phyloP scores from a whole-genome alignment of 495 filamentous ascomycete genomes.

The Mycothermus thermophilus region DNA sequence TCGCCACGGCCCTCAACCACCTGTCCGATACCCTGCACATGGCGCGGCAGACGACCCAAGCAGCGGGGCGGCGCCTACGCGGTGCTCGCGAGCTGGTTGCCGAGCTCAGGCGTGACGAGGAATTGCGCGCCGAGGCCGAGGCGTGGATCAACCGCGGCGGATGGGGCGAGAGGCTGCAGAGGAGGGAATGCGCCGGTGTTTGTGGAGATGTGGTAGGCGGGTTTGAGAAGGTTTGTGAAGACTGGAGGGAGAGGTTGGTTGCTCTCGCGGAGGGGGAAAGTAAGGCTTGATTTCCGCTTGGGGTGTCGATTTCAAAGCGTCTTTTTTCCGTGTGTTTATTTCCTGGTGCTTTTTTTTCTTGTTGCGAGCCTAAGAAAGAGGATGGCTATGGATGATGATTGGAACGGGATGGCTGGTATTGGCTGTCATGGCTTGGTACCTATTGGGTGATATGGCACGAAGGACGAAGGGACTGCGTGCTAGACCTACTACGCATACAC shows the following conservation, averaged over 20 bases:
- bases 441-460: too few species aligned
- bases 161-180: constrained; percentile 61
- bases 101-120: constrained; percentile 70
- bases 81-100: constrained; percentile 66
- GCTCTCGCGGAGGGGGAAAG: constrained; percentile 25
- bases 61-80: constrained; percentile 60
- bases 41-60: constrained; percentile 71
- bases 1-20: constrained; percentile 65
- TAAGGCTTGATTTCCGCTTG: neutral
- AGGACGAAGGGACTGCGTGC: too few species aligned
- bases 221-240: constrained; percentile 73
- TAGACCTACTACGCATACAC: too few species aligned
- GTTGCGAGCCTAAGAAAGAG: too few species aligned
- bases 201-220: constrained; percentile 80
- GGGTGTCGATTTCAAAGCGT: too few species aligned
- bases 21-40: constrained; percentile 91
- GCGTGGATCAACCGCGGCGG: constrained; percentile 65
- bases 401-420: too few species aligned
- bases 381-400: too few species aligned
- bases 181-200: constrained; percentile 61
- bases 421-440: too few species aligned
- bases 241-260: constrained; percentile 36
- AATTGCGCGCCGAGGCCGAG: constrained; percentile 64
- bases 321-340: too few species aligned
- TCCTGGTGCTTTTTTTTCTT: neutral